phyloP scores from a whole-genome alignment of 768 basidiomycete genomes.

The Xanthoconium purpureum region DNA sequence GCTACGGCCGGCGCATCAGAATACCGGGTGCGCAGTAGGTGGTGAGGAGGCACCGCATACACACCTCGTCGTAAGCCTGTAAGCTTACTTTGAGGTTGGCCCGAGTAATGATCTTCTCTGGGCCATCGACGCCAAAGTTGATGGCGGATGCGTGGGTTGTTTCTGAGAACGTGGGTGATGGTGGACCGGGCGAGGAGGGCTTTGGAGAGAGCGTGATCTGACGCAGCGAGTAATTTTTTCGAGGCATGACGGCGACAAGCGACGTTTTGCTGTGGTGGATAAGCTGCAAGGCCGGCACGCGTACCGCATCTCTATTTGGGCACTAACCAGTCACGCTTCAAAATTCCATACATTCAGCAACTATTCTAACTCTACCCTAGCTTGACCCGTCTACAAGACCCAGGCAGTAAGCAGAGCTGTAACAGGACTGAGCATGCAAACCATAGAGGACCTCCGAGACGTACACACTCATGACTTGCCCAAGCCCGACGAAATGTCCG shows the following conservation, averaged over 20 bases:
- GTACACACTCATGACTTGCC: slow-evolving; percentile 22
- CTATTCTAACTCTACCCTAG: slow-evolving; percentile 11
- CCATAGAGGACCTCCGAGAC: slow-evolving; percentile 1
- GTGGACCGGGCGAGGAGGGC: slow-evolving; percentile 55
- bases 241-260: slow-evolving; percentile 39
- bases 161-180: slow-evolving; percentile 84
- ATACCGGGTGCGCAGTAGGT: not conserved
- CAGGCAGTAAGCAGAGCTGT: slow-evolving; percentile 1
- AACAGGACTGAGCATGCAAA: slow-evolving; percentile 1
- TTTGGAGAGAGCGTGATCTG: slow-evolving; percentile 47
- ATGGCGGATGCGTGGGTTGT: slow-evolving; percentile 74
- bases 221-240: slow-evolving; percentile 55
- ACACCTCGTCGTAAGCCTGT: slow-evolving; percentile 78
- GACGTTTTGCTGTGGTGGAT: slow-evolving; percentile 12
- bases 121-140: slow-evolving; percentile 72
- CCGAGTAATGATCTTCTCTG: slow-evolving; percentile 79
- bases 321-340: not conserved
- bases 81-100: slow-evolving; percentile 73
- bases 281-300: slow-evolving; percentile 8
- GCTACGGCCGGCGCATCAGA: slow-evolving; percentile 43
- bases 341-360: not conserved
- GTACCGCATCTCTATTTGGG: slow-evolving; percentile 12
- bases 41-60: slow-evolving; percentile 23
- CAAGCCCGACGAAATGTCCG: slow-evolving; percentile 55
- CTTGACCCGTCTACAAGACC: not conserved